Evolutionary conservation across 306 rosid species (phyloP).

Genomic region (Heteromeles arbutifolia): DNA sequence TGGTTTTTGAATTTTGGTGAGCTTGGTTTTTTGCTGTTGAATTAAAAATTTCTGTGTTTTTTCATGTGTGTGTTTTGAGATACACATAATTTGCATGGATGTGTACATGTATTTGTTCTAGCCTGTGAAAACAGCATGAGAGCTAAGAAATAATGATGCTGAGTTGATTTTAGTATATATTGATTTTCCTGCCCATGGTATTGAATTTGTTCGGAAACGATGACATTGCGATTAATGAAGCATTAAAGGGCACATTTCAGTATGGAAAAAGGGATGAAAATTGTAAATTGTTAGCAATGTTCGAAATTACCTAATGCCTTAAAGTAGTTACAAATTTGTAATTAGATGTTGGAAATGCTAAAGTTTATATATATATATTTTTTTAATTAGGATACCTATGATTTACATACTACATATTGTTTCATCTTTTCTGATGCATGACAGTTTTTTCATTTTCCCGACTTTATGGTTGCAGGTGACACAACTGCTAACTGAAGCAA

Average conservation of each 20-base stretch:
- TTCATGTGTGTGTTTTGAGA: background rate
- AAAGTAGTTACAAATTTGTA: background rate
- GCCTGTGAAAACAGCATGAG: background rate
- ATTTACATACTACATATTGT: background rate
- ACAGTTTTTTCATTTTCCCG: background rate
- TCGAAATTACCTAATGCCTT: background rate
- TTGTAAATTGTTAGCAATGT: background rate
- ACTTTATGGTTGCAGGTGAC: constrained; percentile 44
- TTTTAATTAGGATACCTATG: background rate
- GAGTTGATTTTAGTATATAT: background rate
- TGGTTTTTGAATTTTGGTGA: background rate
- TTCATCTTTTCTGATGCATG: background rate
- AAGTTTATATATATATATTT: too few species aligned
- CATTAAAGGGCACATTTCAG: background rate
- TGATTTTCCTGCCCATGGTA: background rate
- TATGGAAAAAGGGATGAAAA: background rate
- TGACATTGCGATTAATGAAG: background rate
- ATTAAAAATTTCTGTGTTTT: background rate
- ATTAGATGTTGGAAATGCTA: background rate
- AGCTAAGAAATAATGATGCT: background rate
- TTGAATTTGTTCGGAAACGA: background rate
- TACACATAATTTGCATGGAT: background rate
- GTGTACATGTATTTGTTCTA: background rate
- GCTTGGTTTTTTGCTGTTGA: constrained; percentile 1
- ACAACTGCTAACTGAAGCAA: constrained; percentile 79